Base-by-base conservation (phyloP, 1,284 basidiomycete species). In the Trichosporon inkin region DNA sequence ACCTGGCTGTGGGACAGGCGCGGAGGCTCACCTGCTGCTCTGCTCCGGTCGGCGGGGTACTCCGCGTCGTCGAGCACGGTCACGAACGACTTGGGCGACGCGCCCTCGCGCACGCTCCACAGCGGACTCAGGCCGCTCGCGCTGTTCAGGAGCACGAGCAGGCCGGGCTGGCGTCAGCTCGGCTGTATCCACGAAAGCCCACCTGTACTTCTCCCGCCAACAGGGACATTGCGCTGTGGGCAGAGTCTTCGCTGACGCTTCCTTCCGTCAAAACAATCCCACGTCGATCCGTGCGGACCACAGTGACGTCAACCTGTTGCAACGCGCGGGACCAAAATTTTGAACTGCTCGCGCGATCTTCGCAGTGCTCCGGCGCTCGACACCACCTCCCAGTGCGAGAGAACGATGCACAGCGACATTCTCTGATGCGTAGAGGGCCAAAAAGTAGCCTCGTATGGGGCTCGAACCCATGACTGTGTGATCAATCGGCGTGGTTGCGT, bases 121-220 rank as follows among this genome's bases (percentile, higher is more conserved):
- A 92, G 76, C 11, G 81, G 79, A 32, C 74, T 90, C 77, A 65
- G 87, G 1, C 52, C 83, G 13, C 85, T 84, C 1, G 88, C 87
- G 0, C 89, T 90, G 10, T 89, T 90, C 70, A 92, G 89, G 14
- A 93, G 73, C 11, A 88, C 89, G 32, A 92, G 78, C 16, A 86
- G 72, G 19, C 83, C 78, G 1, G 88, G 85, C 72, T 90, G 87
- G 6, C 20, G 39, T 47, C 24, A 59, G 34, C 11, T 16, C 38
- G 20, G 24, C n/a, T 20, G 10, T 10, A 16, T 19, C 2, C 36
- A 16, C 6, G 19, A 13, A 22, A 44, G 16, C 67, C 35, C 41
- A 70, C 70, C 57, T 73, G 71, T 0, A 71, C 58, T 1, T 61
- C 53, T 4, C 63, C 63, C 1, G 67, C 60, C 3, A 73, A 61